Evolutionary conservation across 331 rosid species (phyloP), one percentile per base, ranked within the genome.

Genomic region (Malus hybrid): DNA sequence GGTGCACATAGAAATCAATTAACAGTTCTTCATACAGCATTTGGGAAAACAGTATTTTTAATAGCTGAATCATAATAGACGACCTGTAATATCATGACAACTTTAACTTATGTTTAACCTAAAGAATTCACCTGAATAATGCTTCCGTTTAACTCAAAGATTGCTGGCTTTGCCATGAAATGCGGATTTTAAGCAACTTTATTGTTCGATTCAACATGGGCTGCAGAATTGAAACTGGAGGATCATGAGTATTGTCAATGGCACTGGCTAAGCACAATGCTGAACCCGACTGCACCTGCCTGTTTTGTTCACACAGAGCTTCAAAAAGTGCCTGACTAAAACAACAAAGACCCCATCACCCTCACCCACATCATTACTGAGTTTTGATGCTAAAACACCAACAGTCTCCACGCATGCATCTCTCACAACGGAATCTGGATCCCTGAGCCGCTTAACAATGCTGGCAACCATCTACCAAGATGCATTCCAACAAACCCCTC

Each of bases 281-380:
- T 0, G 97, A 85, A 70, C 88, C 85, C 5, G 82, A 76, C 80
- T 93, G 98, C 62, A 90, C 81, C 73, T 89, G 91, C 90, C 80
- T 90, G 54, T 89, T 89, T 46, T 93, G 98, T 75, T 93, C 97
- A 1, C 96, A 96, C 22, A 93, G 83, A 24, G 93, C 89, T 56
- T 93, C 93, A 19, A 93, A 90, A 50, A 93, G 80, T 0, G 96
- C 73, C 85, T 86, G 2, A 85, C 93, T 3, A 93, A 46, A 10
- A 77, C 70, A 34, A 90, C 73, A 77, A 93, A 87, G 42, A 85
- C 84, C 65, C 79, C 86, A 9, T 82, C 84, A 28, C 70, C 76
- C 24, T 80, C 85, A 59, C 56, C 85, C 20, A 36, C 62, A 66
- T 8, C 56, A 57, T 78, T 79, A 22, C 77, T 56, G 62, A 88